phyloP scores from a whole-genome alignment of 1,139 yeast species.

The Candida buenavistaensis region DNA sequence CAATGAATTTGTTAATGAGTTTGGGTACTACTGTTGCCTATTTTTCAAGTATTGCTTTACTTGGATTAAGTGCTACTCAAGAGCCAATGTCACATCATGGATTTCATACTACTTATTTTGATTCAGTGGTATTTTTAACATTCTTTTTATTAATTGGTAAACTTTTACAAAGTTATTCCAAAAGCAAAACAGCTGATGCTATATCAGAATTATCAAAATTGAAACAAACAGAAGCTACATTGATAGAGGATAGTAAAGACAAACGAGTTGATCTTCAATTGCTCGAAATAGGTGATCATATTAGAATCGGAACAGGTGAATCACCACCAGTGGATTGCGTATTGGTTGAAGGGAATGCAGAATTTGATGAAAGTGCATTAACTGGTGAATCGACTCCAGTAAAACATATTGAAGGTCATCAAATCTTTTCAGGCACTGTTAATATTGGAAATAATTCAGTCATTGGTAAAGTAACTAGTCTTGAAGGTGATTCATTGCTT shows the following conservation, averaged over 20 bases:
- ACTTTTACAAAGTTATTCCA: slow-evolving; percentile 64
- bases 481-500: slow-evolving; percentile 64
- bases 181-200: slow-evolving; percentile 66
- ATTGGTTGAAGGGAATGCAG: slow-evolving; percentile 54
- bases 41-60: slow-evolving; percentile 61
- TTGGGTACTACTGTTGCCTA: slow-evolving; percentile 74
- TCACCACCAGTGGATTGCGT: slow-evolving; percentile 75
- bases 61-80: slow-evolving; percentile 50
- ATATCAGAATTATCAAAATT: slow-evolving; percentile 53
- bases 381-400: slow-evolving; percentile 71
- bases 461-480: slow-evolving; percentile 56
- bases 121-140: slow-evolving; percentile 74
- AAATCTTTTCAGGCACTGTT: slow-evolving; percentile 71
- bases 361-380: slow-evolving; percentile 74
- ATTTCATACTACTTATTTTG: slow-evolving; percentile 67
- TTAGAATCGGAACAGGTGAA: slow-evolving; percentile 63
- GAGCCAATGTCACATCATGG: slow-evolving; percentile 34
- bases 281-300: slow-evolving; percentile 64
- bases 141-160: slow-evolving; percentile 72
- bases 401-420: slow-evolving; percentile 53
- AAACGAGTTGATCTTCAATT: slow-evolving; percentile 44
- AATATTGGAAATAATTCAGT: slow-evolving; percentile 59
- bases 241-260: slow-evolving; percentile 36
- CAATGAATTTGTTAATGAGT: slow-evolving; percentile 73
- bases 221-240: slow-evolving; percentile 51